Base-by-base conservation (phyloP, 1,139 yeast species). In the Pichia sp. region DNA sequence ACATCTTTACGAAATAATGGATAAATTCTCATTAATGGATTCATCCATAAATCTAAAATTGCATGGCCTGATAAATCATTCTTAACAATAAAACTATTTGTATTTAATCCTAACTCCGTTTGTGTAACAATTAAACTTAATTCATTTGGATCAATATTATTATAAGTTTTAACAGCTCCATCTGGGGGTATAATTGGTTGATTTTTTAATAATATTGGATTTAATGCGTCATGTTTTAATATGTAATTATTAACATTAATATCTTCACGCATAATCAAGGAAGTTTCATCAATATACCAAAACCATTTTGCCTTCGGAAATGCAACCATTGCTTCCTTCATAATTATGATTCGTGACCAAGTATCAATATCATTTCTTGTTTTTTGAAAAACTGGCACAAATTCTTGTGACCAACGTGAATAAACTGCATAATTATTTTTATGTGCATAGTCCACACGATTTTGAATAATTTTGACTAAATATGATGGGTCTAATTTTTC, bases 271-370 rank as follows among this genome's bases (percentile, higher is more conserved):
- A 81, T 79, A 43, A 88, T 76, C 41, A 84, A 60, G 0, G 86
- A 75, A 53, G 80, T 80, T 55, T 86, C 80, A 57, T 84, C 95
- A 36, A 88, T 58, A 56, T 78, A 88, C 88, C 95, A 83, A 54
- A 86, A 80, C 71, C 86, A 82, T 56, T 83, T 76, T 7, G 95
- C 81, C 33, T 78, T 66, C 1, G 96, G 96, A 65, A 86, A 85
- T 0, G 94, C 89, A 60, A 76, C 76, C 80, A 86, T 76, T 8
- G 96, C 96, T 13, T 89, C 89, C 50, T 93, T 71, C 57, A 83
- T 57, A 31, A 77, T 61, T 45, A 72, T 69, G 29, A 80, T 53
- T 50, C 79, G 72, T 19, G 76, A 70, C 91, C 93, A 82, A 45
- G 72, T 73, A 31, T 65, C 62, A 3, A 40, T 21, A 47, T 70